Base-by-base conservation (phyloP, 352 stramenopile genomes). In the Vaucheria bursata region DNA sequence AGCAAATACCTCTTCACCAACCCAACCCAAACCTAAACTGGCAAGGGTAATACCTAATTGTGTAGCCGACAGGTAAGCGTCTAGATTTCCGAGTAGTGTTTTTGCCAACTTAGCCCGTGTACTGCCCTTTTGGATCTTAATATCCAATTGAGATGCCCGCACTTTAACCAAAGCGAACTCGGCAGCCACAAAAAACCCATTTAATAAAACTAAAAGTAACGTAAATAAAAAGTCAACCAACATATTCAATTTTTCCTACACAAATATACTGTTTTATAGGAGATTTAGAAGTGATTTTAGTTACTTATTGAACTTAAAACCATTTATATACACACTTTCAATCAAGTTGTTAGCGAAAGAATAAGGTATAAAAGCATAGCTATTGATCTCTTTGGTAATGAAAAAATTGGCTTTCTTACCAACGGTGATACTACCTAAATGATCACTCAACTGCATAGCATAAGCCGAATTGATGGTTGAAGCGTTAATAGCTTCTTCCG, bases 401-500 rank as follows among this genome's bases (percentile, higher is more conserved):
- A 77, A 79, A 18, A 79, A 52, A 7, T 79, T 34, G 32, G 66
- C 52, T 2, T 59, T 34, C 72, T 79, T 79, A 4, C 74, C 74
- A 33, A 1, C 52, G 31, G 37, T 79, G 0, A 79, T 18, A n/a
- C n/a, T 79, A 8, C 74, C 74, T 18, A 77, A 37, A 73, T 73
- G 34, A 12, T 36, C 71, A 7, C 32, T 4, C 38, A 79, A 12
- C 4, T 68, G 70, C 12, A 79, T 31, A 29, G 74, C 74, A n/a
- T 73, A 52, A 18, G 74, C 74, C 3, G 12, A 39, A 32, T 80
- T 79, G 18, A 79, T 50, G 18, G 74, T 79, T 12, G 74, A 36
- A 36, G 69, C 74, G 7, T 79, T 80, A 68, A 79, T 29, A 3
- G 74, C 74, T 79, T 79, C 74, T 34, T 79, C 69, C 12, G 74